Conservation (phyloP, 192 early-diverging fungal genomes). For the Piromyces sp. region DNA sequence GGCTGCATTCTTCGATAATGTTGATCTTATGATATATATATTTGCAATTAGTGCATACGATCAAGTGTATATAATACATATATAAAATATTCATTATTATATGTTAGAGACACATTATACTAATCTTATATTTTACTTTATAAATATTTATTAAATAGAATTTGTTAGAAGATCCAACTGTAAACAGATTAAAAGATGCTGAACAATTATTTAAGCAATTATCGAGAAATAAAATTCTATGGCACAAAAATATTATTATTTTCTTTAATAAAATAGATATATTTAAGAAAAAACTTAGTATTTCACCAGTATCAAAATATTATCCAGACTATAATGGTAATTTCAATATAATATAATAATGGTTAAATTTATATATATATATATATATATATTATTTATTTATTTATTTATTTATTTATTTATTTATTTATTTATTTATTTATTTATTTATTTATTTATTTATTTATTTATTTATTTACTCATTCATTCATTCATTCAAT, state of each 20-base stretch:
- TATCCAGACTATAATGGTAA: not conserved
- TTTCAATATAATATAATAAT: no score
- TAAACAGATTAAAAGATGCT: not conserved
- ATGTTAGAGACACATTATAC: no score
- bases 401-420: no score
- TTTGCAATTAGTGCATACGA: not conserved
- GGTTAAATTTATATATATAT: no score
- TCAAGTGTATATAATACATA: not conserved
- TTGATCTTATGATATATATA: not conserved
- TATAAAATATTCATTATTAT: no score
- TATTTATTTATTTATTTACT: no score
- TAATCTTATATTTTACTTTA: no score
- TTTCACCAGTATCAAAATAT: not conserved
- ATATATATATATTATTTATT: no score
- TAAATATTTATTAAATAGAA: no score
- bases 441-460: no score
- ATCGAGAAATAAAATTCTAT: not conserved
- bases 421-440: no score
- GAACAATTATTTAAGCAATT: not conserved
- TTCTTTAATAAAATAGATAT: not conserved
- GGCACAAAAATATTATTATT: not conserved
- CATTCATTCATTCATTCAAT: no score
- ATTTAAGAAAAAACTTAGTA: not conserved
- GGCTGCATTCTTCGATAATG: not conserved
- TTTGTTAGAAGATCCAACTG: not conserved